Conservation (phyloP, 2,329 filamentous ascomycete species). For the Trichoderma oligosporum region DNA sequence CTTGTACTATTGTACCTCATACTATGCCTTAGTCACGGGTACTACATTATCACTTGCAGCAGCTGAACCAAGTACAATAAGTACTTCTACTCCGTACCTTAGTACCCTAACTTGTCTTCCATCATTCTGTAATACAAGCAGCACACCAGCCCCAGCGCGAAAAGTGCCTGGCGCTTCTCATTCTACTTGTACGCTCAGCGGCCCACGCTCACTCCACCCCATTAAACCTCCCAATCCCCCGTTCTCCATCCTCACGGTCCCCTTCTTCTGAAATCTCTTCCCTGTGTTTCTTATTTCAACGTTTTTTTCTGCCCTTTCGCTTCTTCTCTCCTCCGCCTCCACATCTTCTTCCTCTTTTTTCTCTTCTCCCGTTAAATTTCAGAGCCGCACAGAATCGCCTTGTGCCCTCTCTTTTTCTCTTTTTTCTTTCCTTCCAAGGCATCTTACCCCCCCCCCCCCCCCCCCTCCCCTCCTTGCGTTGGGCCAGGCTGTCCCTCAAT, state of each 20-base stretch:
- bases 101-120: too few species aligned
- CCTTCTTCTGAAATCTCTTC: slow-evolving; percentile 31
- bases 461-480: background rate
- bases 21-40: too few species aligned
- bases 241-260: slow-evolving; percentile 29
- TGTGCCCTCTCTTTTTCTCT: slow-evolving; percentile 26
- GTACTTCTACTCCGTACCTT: too few species aligned
- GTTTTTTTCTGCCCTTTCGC: slow-evolving; percentile 26
- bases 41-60: too few species aligned
- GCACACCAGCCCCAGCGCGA: background rate
- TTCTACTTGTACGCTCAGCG: background rate
- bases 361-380: slow-evolving; percentile 26
- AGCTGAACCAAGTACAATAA: too few species aligned
- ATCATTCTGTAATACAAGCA: too few species aligned
- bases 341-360: slow-evolving; percentile 27
- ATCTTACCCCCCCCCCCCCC: too few species aligned
- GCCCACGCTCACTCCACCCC: slow-evolving; percentile 25
- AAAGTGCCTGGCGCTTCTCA: background rate
- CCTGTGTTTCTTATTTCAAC: slow-evolving; percentile 28
- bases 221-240: slow-evolving; percentile 35
- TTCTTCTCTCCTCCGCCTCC: slow-evolving; percentile 26
- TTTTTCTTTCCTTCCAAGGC: slow-evolving; percentile 1
- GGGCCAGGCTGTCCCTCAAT: slow-evolving; percentile 21
- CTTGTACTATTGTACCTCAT: too few species aligned
- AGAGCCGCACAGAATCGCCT: slow-evolving; percentile 31